phyloP scores from a whole-genome alignment of 345 rosid genomes.

The Pelargonium nanum region DNA sequence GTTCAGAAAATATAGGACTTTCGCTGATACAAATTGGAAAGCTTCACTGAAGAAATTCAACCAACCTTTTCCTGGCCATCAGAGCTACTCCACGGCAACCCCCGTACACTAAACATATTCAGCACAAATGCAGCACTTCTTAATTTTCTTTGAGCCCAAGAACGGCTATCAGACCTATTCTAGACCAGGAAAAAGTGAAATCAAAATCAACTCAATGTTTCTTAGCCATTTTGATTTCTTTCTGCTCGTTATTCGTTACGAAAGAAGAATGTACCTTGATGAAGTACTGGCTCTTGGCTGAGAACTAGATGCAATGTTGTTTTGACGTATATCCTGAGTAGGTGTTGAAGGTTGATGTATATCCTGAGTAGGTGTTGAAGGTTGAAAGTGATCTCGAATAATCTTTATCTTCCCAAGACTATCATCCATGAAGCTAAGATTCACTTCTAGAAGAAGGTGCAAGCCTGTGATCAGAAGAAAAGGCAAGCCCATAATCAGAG shows the following conservation, averaged over 20 bases:
- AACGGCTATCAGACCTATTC: conserved; percentile 41
- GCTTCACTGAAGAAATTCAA: conserved; percentile 6
- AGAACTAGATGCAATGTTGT: conserved; percentile 29
- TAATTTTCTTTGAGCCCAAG: conserved; percentile 37
- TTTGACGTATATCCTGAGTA: conserved; percentile 23
- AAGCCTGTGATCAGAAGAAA: neutral
- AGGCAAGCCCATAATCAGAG: neutral
- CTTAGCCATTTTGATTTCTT: neutral
- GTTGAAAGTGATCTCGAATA: conserved; percentile 62
- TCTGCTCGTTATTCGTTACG: neutral
- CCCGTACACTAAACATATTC: conserved; percentile 57
- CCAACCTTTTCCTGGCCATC: conserved; percentile 73
- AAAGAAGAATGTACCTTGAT: conserved; percentile 26
- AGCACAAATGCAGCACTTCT: conserved; percentile 57
- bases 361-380: conserved; percentile 29
- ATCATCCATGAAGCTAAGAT: conserved; percentile 61
- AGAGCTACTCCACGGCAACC: conserved; percentile 58
- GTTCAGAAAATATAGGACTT: conserved; percentile 2
- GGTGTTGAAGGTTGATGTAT: conserved; percentile 38
- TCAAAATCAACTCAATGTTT: conserved; percentile 14
- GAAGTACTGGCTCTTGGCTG: conserved; percentile 27
- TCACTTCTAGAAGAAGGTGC: neutral
- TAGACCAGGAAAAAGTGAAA: conserved; percentile 31
- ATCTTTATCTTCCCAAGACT: conserved; percentile 50
- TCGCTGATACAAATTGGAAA: conserved; percentile 7